These are phyloP conservation scores for Brassica rapa DNA, from an alignment of 345 rosid species.

Conservation along the genomic window DNA sequence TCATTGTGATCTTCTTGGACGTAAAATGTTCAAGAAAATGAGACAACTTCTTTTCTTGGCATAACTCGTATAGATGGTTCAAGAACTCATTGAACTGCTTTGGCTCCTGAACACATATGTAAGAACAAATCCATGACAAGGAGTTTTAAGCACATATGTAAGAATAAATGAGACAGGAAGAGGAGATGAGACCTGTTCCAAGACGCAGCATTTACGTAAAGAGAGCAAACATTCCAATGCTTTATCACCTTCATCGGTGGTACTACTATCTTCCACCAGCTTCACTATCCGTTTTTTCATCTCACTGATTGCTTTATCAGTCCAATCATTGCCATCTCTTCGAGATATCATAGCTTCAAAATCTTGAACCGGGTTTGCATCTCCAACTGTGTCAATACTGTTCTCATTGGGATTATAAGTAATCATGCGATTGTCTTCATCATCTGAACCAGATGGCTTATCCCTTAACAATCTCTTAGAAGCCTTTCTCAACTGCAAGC, in stretches of 20 bases:
- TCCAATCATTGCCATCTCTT: constrained; percentile 72
- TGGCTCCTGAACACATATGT: constrained; percentile 64
- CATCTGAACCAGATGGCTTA: constrained; percentile 70
- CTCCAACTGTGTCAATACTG: constrained; percentile 54
- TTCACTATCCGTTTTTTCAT: constrained; percentile 58
- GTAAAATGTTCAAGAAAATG: constrained; percentile 52
- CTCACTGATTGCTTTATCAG: constrained; percentile 59
- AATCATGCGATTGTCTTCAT: constrained; percentile 42
- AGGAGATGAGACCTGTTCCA: constrained; percentile 66
- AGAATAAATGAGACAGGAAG: constrained; percentile 18
- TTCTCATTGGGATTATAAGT: constrained; percentile 38
- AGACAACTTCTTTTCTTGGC: constrained; percentile 44
- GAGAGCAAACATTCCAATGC: constrained; percentile 65
- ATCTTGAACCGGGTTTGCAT: constrained; percentile 69
- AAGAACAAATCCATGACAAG: not conserved
- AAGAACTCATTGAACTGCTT: constrained; percentile 71
- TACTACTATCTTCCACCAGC: constrained; percentile 49
- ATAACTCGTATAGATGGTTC: constrained; percentile 41
- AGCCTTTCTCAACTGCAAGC: constrained; percentile 68
- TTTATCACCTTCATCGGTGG: constrained; percentile 48
- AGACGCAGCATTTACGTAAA: constrained; percentile 81
- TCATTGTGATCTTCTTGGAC: constrained; percentile 54
- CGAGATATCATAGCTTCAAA: constrained; percentile 81
- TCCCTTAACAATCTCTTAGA: constrained; percentile 47
- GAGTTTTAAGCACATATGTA: constrained; percentile 1